Evolutionary conservation across 805 yeast genomes (phyloP).

Genomic region (Diddensiella transvaalensis): DNA sequence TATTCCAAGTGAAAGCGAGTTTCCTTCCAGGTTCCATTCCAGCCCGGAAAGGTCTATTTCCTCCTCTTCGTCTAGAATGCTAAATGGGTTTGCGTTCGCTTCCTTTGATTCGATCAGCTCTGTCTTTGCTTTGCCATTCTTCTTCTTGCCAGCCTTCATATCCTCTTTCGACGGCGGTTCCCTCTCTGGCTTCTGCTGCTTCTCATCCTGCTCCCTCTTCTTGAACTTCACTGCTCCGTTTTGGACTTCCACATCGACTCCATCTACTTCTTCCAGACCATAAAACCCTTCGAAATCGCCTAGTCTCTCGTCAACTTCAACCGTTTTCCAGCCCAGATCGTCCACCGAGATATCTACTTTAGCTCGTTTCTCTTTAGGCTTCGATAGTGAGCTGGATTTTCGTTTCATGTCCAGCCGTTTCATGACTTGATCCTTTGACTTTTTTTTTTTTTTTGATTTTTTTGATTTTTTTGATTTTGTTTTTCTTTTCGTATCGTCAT

Average conservation of each 20-base stretch:
- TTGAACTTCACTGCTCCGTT: constrained; percentile 57
- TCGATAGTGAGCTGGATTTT: not conserved
- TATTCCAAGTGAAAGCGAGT: constrained; percentile 49
- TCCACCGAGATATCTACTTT: constrained; percentile 17
- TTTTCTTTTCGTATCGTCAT: no score
- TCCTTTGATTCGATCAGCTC: constrained; percentile 8
- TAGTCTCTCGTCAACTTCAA: constrained; percentile 74
- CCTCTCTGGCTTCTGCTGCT: constrained; percentile 1
- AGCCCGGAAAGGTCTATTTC: constrained; percentile 28
- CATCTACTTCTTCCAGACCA: constrained; percentile 92
- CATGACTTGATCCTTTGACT: no score
- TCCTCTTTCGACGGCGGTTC: constrained; percentile 8
- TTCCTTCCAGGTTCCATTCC: constrained; percentile 37
- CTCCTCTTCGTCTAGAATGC: constrained; percentile 18
- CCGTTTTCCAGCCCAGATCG: constrained; percentile 63
- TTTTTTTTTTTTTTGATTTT: no score
- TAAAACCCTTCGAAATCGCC: constrained; percentile 88
- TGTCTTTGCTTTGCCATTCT: constrained; percentile 3
- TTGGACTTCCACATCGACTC: constrained; percentile 75
- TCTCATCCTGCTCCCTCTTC: constrained; percentile 13
- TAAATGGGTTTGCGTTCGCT: constrained; percentile 22
- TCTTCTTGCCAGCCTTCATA: constrained; percentile 8
- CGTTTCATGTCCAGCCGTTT: constrained; percentile 7
- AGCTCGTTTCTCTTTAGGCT: not conserved
- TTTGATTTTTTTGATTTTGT: no score